A percentile compares a stretch with the other conserved stretches of the same genome.
phyloP scores from a whole-genome alignment of 805 yeast genomes.

The Myxozyma nipponensis region DNA sequence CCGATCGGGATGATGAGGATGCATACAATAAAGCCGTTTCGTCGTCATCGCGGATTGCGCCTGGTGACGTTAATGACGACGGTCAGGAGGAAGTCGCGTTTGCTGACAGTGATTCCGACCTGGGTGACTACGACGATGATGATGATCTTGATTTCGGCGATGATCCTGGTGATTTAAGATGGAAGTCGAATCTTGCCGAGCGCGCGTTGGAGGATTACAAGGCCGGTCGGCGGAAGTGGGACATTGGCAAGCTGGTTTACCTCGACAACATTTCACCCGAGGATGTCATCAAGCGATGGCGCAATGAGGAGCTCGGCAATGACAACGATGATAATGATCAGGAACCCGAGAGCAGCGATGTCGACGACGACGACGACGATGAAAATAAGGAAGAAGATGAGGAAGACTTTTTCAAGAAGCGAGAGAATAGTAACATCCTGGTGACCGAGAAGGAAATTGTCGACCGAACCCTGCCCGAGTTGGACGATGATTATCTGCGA shows the following conservation, averaged over 20 bases:
- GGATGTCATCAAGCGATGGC: slow-evolving; percentile 73
- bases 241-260: slow-evolving; percentile 75
- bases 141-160: slow-evolving; percentile 39
- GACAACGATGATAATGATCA: slow-evolving; percentile 44
- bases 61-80: slow-evolving; percentile 36
- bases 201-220: slow-evolving; percentile 63
- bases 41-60: background rate
- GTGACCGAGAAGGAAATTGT: slow-evolving; percentile 12
- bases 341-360: slow-evolving; percentile 40
- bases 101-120: slow-evolving; percentile 43
- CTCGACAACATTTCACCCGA: slow-evolving; percentile 70
- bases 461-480: slow-evolving; percentile 26
- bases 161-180: slow-evolving; percentile 30
- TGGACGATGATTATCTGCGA: slow-evolving; percentile 17
- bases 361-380: slow-evolving; percentile 7
- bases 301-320: slow-evolving; percentile 41
- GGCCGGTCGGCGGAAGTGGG: slow-evolving; percentile 58
- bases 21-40: slow-evolving; percentile 9
- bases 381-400: slow-evolving; percentile 20
- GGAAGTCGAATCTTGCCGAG: slow-evolving; percentile 36
- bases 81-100: slow-evolving; percentile 49
- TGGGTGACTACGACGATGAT: slow-evolving; percentile 42
- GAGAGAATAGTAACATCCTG: slow-evolving; percentile 30
- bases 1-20: slow-evolving; percentile 27
- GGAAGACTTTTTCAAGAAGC: slow-evolving; percentile 34